Evolutionary conservation across 352 stramenopile species (phyloP).

Genomic region (Phytophthora podocarpi): DNA sequence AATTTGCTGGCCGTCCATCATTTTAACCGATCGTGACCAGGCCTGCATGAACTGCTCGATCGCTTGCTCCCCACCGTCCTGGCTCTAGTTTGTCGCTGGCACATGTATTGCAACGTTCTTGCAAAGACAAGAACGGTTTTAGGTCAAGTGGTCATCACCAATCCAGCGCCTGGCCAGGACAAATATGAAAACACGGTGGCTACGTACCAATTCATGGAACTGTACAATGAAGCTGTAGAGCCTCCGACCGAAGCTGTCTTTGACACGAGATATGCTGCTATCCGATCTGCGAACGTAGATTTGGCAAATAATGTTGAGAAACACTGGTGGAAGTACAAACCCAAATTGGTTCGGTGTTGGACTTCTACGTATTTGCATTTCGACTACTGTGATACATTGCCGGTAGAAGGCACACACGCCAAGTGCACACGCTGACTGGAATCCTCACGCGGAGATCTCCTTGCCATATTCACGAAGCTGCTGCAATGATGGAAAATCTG

Average conservation of each 20-base stretch:
- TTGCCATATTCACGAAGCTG: no score
- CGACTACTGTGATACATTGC: constrained; percentile 2
- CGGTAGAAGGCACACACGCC: constrained; percentile 1
- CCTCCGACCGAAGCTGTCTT: no score
- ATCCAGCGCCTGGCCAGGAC: constrained; percentile 8
- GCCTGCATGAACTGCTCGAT: constrained; percentile 21
- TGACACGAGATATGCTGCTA: no score
- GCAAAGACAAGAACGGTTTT: neutral
- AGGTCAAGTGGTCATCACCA: constrained; percentile 2
- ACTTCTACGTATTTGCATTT: constrained; percentile 5
- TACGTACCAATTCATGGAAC: constrained; percentile 4
- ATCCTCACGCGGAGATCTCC: no score
- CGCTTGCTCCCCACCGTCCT: neutral
- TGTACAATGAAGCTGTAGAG: no score
- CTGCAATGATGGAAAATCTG: no score
- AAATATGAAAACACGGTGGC: constrained; percentile 6
- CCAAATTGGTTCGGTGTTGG: constrained; percentile 4
- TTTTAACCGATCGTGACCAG: constrained; percentile 10
- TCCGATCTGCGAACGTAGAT: no score
- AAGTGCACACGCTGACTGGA: no score
- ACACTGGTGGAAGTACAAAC: constrained; percentile 14
- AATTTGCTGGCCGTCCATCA: neutral
- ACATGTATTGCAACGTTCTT: constrained; percentile 24
- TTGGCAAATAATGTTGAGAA: constrained; percentile 3
- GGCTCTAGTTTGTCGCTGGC: constrained; percentile 11